Evolutionary conservation across 225 moss, liverwort and hornwort genomes (phyloP).

Genomic region (Anthoceros angustus): DNA sequence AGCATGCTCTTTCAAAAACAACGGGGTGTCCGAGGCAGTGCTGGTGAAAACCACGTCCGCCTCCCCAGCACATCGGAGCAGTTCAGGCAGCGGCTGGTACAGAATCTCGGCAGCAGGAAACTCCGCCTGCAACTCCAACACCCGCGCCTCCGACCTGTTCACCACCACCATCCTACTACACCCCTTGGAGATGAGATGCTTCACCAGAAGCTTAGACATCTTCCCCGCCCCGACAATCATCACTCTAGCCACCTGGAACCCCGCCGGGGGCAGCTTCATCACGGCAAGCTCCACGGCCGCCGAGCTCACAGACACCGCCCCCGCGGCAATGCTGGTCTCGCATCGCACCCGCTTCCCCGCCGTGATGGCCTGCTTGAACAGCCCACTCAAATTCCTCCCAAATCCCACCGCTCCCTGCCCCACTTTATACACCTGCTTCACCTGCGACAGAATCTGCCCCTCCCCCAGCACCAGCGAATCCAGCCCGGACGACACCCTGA

Average conservation of each 20-base stretch:
- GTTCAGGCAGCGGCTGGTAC: slow-evolving; percentile 47
- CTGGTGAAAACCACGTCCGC: slow-evolving; percentile 72
- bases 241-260: slow-evolving; percentile 39
- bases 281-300: slow-evolving; percentile 83
- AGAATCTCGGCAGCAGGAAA: slow-evolving; percentile 39
- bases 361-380: slow-evolving; percentile 82
- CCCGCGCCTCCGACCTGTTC: slow-evolving; percentile 58
- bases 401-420: slow-evolving; percentile 61
- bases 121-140: slow-evolving; percentile 50
- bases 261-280: slow-evolving; percentile 64
- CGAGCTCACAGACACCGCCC: slow-evolving; percentile 88
- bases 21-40: slow-evolving; percentile 63
- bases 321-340: slow-evolving; percentile 78
- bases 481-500: slow-evolving; percentile 39
- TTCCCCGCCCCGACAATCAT: slow-evolving; percentile 83
- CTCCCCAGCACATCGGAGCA: slow-evolving; percentile 62
- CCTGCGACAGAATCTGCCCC: slow-evolving; percentile 56
- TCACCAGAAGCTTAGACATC: slow-evolving; percentile 83
- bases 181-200: slow-evolving; percentile 84
- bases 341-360: slow-evolving; percentile 80
- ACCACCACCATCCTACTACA: slow-evolving; percentile 56
- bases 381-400: slow-evolving; percentile 68
- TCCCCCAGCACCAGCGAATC: slow-evolving; percentile 51
- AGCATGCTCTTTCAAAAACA: slow-evolving; percentile 55
- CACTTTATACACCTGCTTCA: slow-evolving; percentile 36